Conservation (phyloP, 2,329 filamentous ascomycete genomes). For the Fusarium compactum region DNA sequence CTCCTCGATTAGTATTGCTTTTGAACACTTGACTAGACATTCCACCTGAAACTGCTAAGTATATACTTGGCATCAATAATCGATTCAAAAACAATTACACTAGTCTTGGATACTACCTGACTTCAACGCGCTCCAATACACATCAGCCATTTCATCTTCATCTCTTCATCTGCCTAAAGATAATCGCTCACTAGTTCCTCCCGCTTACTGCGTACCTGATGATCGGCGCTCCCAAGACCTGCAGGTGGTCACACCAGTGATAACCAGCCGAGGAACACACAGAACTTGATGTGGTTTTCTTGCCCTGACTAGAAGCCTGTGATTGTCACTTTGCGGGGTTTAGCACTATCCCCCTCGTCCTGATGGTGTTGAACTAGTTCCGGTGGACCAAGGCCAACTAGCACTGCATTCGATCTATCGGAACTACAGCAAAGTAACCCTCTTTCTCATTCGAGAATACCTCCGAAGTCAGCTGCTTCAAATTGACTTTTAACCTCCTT, state of each 20-base stretch:
- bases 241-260: slow-evolving; percentile 32
- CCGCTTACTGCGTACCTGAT: slow-evolving; percentile 37
- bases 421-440: slow-evolving; percentile 4
- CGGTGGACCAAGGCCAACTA: slow-evolving; percentile 20
- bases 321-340: slow-evolving; percentile 33
- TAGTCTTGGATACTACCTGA: neutral
- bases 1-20: neutral
- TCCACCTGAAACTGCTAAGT: neutral
- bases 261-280: slow-evolving; percentile 39
- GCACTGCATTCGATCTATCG: slow-evolving; percentile 14
- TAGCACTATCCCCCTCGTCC: neutral
- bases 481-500: slow-evolving; percentile 6
- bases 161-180: neutral
- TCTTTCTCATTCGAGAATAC: slow-evolving; percentile 26
- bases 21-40: neutral
- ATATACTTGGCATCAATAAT: neutral
- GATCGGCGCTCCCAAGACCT: slow-evolving; percentile 33
- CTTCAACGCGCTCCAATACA: neutral
- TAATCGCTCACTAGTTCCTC: neutral
- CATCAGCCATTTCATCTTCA: neutral
- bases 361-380: slow-evolving; percentile 35
- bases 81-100: neutral
- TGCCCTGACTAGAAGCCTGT: slow-evolving; percentile 34
- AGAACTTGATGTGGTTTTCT: neutral
- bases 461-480: slow-evolving; percentile 27